phyloP scores from a whole-genome alignment of 1,284 basidiomycete genomes.

The Marasmius fiardii region DNA sequence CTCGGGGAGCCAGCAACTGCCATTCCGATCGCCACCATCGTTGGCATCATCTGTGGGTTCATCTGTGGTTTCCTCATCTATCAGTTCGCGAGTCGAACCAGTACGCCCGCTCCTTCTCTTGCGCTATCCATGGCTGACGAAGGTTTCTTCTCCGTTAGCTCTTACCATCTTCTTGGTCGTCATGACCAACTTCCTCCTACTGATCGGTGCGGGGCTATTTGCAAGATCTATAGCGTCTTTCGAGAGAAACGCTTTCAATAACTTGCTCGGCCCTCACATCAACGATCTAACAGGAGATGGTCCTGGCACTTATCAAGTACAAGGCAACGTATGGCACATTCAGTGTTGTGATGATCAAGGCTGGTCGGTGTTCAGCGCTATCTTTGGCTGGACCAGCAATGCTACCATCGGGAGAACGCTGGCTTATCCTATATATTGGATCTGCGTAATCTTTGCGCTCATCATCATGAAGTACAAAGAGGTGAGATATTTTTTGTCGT shows the following conservation, averaged over 20 bases:
- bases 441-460: slow-evolving; percentile 61
- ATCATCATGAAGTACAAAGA: slow-evolving; percentile 70
- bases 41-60: slow-evolving; percentile 76
- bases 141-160: slow-evolving; percentile 34
- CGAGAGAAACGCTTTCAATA: slow-evolving; percentile 68
- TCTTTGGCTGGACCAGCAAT: slow-evolving; percentile 77
- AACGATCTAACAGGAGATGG: slow-evolving; percentile 79
- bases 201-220: slow-evolving; percentile 91
- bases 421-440: slow-evolving; percentile 79
- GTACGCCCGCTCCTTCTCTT: slow-evolving; percentile 35
- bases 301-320: slow-evolving; percentile 78
- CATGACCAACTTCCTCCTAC: slow-evolving; percentile 87
- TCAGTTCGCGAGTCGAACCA: slow-evolving; percentile 68
- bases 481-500: slow-evolving; percentile 27
- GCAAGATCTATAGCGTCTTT: slow-evolving; percentile 70
- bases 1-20: slow-evolving; percentile 76
- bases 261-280: slow-evolving; percentile 71
- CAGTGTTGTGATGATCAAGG: slow-evolving; percentile 70
- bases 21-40: slow-evolving; percentile 87
- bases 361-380: slow-evolving; percentile 71
- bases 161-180: slow-evolving; percentile 80
- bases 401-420: slow-evolving; percentile 69
- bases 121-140: neutral
- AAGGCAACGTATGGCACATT: slow-evolving; percentile 84
- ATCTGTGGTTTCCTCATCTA: slow-evolving; percentile 71